A percentile compares a stretch with the other conserved stretches of the same genome.
Evolutionary conservation across 2,329 filamentous ascomycete genomes (phyloP).

Genomic region (Microsporum canis): DNA sequence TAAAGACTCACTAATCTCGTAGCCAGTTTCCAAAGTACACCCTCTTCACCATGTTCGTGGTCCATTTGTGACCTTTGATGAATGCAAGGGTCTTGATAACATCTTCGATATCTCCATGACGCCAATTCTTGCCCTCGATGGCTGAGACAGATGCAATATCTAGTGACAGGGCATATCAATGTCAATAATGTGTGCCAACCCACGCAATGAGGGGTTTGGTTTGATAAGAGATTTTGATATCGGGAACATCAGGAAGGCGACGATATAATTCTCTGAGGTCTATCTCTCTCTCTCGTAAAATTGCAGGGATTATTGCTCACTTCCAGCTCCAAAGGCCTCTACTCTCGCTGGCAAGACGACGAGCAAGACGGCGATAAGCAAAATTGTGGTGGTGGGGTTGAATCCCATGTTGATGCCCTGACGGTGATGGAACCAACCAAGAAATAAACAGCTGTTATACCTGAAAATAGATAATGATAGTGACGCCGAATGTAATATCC

Average conservation of each 20-base stretch:
- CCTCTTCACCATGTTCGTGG: conserved; percentile 62
- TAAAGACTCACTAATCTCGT: conserved; percentile 53
- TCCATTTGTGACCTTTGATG: conserved; percentile 75
- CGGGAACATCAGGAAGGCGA: background rate
- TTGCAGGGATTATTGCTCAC: conserved; percentile 8
- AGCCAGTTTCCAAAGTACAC: conserved; percentile 84
- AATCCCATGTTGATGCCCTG: background rate
- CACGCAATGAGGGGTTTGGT: background rate
- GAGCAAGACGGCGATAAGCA: conserved; percentile 5
- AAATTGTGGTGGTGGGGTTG: background rate
- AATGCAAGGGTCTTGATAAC: conserved; percentile 67
- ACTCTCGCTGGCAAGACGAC: conserved; percentile 8
- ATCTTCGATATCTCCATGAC: conserved; percentile 62
- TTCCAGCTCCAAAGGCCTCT: conserved; percentile 13
- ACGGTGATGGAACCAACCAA: background rate
- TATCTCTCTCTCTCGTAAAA: background rate
- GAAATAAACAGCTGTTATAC: background rate
- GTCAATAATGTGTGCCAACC: background rate
- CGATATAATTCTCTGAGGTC: background rate
- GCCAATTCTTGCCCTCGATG: conserved; percentile 42
- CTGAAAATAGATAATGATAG: background rate
- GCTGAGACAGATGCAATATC: conserved; percentile 41
- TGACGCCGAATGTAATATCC: background rate
- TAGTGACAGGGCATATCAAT: conserved; percentile 11
- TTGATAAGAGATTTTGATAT: background rate